A percentile compares a stretch with the other conserved stretches of the same genome.
These are phyloP conservation scores for Hymenotorrendiella dingleyae DNA, from an alignment of 2,329 filamentous ascomycete genomes.

Conservation along the genomic window DNA sequence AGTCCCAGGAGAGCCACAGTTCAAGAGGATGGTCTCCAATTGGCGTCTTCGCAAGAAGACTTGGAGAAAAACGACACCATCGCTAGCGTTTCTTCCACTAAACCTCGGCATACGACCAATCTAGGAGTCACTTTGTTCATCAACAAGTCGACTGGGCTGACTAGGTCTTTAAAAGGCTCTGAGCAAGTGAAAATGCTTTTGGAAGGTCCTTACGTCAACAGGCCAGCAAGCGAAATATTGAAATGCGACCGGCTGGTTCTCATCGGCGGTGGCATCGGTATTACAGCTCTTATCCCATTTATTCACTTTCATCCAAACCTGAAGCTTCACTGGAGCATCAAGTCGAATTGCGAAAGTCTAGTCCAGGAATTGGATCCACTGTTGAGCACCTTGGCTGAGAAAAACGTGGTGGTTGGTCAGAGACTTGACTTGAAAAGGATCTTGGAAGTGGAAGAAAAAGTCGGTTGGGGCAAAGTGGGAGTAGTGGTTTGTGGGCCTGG, in stretches of 20 bases:
- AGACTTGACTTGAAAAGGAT: slow-evolving; percentile 31
- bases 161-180: slow-evolving; percentile 26
- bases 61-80: not conserved
- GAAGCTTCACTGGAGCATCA: slow-evolving; percentile 35
- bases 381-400: slow-evolving; percentile 26
- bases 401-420: slow-evolving; percentile 32
- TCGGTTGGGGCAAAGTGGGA: slow-evolving; percentile 13
- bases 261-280: slow-evolving; percentile 43
- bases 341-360: slow-evolving; percentile 23
- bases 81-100: not conserved
- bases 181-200: slow-evolving; percentile 32
- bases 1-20: slow-evolving; percentile 28
- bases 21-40: slow-evolving; percentile 30
- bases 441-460: slow-evolving; percentile 28
- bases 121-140: slow-evolving; percentile 28
- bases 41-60: slow-evolving; percentile 41
- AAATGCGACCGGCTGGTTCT: slow-evolving; percentile 35
- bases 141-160: slow-evolving; percentile 33
- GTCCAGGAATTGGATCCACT: slow-evolving; percentile 27
- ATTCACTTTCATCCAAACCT: slow-evolving; percentile 31
- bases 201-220: slow-evolving; percentile 36
- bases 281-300: slow-evolving; percentile 38
- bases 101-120: not conserved
- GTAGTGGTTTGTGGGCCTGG: slow-evolving; percentile 25
- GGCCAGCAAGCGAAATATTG: slow-evolving; percentile 24